These are phyloP conservation scores for Skeletonema tropicum DNA, from an alignment of 108 stramenopile genomes.

Conservation along the genomic window DNA sequence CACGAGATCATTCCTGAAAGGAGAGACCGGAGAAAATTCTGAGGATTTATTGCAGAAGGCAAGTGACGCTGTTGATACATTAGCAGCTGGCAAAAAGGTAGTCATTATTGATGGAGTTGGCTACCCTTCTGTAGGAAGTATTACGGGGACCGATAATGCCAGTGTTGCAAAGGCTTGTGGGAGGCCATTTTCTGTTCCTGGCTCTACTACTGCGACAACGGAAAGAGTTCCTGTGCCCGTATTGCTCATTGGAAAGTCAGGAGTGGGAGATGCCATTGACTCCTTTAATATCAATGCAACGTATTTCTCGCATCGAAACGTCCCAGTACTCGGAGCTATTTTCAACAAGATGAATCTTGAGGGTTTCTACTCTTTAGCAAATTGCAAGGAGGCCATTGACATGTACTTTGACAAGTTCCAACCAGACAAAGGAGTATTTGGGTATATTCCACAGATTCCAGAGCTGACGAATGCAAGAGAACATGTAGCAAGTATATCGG, in stretches of 20 bases:
- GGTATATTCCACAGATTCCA: slow-evolving; percentile 77
- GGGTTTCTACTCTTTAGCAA: slow-evolving; percentile 87
- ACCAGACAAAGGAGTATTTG: slow-evolving; percentile 57
- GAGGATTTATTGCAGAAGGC: slow-evolving; percentile 76
- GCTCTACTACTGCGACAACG: not conserved
- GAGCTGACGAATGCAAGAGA: slow-evolving; percentile 40
- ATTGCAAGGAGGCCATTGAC: slow-evolving; percentile 70
- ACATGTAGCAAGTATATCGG: slow-evolving; percentile 26
- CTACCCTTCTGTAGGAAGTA: slow-evolving; percentile 96
- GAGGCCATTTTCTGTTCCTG: slow-evolving; percentile 33
- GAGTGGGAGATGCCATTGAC: slow-evolving; percentile 97
- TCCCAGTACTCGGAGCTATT: slow-evolving; percentile 87
- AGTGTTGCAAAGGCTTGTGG: slow-evolving; percentile 76
- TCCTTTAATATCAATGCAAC: slow-evolving; percentile 95
- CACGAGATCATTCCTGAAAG: slow-evolving; percentile 92
- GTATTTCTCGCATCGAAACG: slow-evolving; percentile 76
- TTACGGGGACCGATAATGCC: slow-evolving; percentile 95
- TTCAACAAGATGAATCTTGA: slow-evolving; percentile 86
- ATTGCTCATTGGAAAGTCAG: slow-evolving; percentile 74
- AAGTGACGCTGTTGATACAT: slow-evolving; percentile 72
- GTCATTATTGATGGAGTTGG: slow-evolving; percentile 97
- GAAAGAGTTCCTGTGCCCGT: slow-evolving; percentile 58
- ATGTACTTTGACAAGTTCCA: slow-evolving; percentile 76
- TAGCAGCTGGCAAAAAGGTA: slow-evolving; percentile 70
- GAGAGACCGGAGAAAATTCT: slow-evolving; percentile 73